phyloP scores from a whole-genome alignment of 495 filamentous ascomycete genomes.

The Pseudomonodictys pantanalensis region DNA sequence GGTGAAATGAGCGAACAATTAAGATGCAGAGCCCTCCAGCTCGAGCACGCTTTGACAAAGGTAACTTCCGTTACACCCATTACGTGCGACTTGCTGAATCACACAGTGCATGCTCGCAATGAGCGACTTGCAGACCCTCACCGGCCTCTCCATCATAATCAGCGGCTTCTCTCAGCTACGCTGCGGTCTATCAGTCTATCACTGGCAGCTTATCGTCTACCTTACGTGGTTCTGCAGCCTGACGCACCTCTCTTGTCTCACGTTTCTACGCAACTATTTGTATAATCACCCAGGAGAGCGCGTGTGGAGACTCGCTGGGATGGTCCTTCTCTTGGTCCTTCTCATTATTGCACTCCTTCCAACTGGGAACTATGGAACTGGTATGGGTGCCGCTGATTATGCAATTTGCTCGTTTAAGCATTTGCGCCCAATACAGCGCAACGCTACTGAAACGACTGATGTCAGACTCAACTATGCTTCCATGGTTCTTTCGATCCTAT shows the following conservation, averaged over 20 bases:
- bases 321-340: not conserved
- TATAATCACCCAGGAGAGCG: not conserved
- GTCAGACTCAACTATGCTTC: not conserved
- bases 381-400: not conserved
- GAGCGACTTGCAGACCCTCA: conserved; percentile 7
- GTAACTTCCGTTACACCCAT: not conserved
- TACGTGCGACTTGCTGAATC: not conserved
- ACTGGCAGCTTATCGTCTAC: conserved; percentile 5
- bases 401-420: not conserved
- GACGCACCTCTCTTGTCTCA: not conserved
- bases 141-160: conserved; percentile 10
- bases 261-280: not conserved
- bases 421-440: no score
- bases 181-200: conserved; percentile 9
- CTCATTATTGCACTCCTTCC: not conserved
- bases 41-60: not conserved
- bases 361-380: not conserved
- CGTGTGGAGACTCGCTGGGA: not conserved
- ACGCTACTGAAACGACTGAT: no score
- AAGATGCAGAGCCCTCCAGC: no score
- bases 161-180: conserved; percentile 5
- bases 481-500: not conserved
- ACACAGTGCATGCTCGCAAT: not conserved
- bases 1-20: no score
- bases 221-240: conserved; percentile 1